Base-by-base conservation (phyloP, 345 rosid genomes). In the Citrus reticulata region DNA sequence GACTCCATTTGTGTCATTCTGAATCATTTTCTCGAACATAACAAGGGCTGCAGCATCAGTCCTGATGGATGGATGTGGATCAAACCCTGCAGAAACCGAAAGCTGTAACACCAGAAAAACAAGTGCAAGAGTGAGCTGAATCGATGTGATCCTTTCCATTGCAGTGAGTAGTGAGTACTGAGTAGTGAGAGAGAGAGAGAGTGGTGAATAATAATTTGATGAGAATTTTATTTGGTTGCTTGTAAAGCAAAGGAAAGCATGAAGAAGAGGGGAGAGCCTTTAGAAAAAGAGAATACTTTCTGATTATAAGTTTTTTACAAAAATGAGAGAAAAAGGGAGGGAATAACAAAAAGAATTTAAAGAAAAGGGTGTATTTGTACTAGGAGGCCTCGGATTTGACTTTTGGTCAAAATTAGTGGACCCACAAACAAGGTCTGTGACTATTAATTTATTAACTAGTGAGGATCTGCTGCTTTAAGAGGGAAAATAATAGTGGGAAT, bases 31-130 rank as follows among this genome's bases (percentile, higher is more conserved):
- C 85, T 90, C 91, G 94, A 95, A 95, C 58, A 78, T 72, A 62
- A 95, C 81, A 34, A 95, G 90, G 16, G 89, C 90, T 0, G 84
- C 87, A 40, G 92, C 89, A 75, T 95, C 98, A 8, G 97, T 91
- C 83, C 86, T 91, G 83, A 83, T 81, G 20, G 98, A 90, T 5
- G 90, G 27, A 77, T 77, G 89, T 9, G 90, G 30, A 78, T 79
- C 77, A 11, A 61, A 27, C 57, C 72, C 84, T 49, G 82, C 64
- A 22, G 82, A 79, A 78, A 85, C 81, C 4, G 85, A 83, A 76
- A 80, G 77, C 30, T 84, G 77, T 24, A 81, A 67, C 78, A 73
- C 49, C 29, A 68, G 29, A 42, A 84, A 67, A 11, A 86, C 22
- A 58, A 87, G 77, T 13, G 81, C 0, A 57, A 81, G 84, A 68